Conservation (phyloP, 1,139 yeast species). For the Suhomyces coccinellae region DNA sequence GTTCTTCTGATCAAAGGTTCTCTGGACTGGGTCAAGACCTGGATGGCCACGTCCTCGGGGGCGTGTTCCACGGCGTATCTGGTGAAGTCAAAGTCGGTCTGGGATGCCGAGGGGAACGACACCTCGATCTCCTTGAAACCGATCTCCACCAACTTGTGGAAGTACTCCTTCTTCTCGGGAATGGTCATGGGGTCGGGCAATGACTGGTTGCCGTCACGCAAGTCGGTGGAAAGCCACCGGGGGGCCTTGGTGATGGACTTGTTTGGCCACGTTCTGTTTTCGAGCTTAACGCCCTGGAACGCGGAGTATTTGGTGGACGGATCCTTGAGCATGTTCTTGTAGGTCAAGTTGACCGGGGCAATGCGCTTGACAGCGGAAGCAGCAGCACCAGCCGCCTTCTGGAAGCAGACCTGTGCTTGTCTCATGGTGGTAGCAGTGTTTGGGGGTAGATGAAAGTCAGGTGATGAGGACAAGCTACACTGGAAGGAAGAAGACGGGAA, state of each 20-base stretch:
- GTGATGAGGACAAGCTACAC: no score
- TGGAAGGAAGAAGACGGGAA: not conserved
- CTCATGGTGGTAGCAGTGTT: conserved; percentile 21
- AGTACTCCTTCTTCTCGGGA: conserved; percentile 45
- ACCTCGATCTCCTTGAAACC: conserved; percentile 54
- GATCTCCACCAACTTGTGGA: conserved; percentile 44
- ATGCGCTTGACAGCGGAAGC: conserved; percentile 15
- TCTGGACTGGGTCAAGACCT: conserved; percentile 49
- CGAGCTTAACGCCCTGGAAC: conserved; percentile 38
- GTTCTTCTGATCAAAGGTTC: conserved; percentile 47
- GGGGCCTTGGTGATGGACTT: conserved; percentile 43
- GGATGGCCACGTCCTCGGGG: conserved; percentile 48
- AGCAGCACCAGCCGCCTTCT: conserved; percentile 22
- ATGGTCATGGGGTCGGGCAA: conserved; percentile 53
- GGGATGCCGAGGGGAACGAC: conserved; percentile 51
- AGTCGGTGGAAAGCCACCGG: conserved; percentile 51
- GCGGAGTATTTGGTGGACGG: conserved; percentile 44
- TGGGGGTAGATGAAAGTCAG: not conserved
- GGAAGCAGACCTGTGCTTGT: conserved; percentile 25
- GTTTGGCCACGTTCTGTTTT: conserved; percentile 47
- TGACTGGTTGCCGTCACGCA: conserved; percentile 52
- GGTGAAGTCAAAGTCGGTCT: conserved; percentile 51
- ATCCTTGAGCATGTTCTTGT: conserved; percentile 38
- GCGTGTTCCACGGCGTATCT: conserved; percentile 49
- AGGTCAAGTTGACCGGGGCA: conserved; percentile 16